Evolutionary conservation across 352 stramenopile genomes (phyloP).

Genomic region (Globisporangium apiculatum): DNA sequence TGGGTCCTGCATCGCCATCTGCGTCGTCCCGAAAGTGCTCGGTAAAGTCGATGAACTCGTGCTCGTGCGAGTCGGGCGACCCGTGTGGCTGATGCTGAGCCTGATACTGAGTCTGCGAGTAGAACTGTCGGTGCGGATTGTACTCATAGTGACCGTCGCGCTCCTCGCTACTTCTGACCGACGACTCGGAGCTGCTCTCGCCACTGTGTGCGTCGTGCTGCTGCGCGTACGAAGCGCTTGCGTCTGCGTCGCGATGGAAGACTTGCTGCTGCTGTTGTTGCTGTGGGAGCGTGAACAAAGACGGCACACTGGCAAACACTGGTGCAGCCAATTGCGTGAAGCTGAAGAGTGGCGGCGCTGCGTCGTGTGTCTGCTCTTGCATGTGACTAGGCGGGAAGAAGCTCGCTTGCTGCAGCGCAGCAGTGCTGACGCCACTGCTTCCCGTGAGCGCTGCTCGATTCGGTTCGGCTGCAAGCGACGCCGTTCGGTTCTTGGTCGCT

Average conservation of each 20-base stretch:
- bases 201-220: background rate
- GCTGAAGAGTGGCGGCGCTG: background rate
- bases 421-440: conserved; percentile 5
- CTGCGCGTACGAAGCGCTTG: background rate
- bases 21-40: conserved; percentile 37
- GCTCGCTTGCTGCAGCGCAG: background rate
- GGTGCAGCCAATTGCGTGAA: background rate
- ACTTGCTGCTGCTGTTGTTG: background rate
- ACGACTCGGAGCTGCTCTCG: no score
- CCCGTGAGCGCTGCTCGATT: conserved; percentile 5
- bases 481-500: conserved; percentile 39
- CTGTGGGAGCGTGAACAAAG: conserved; percentile 4
- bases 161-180: background rate
- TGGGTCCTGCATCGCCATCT: conserved; percentile 7
- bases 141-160: conserved; percentile 19
- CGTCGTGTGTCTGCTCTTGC: background rate
- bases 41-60: conserved; percentile 42
- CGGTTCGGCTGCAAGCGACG: conserved; percentile 20
- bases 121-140: conserved; percentile 16
- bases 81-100: conserved; percentile 1
- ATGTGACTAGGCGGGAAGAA: conserved; percentile 1
- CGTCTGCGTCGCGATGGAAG: background rate
- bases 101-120: background rate
- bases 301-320: no score
- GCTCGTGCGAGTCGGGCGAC: conserved; percentile 8